Conservation (phyloP, 2,329 filamentous ascomycete species). For the Ophiostoma perfectum region DNA sequence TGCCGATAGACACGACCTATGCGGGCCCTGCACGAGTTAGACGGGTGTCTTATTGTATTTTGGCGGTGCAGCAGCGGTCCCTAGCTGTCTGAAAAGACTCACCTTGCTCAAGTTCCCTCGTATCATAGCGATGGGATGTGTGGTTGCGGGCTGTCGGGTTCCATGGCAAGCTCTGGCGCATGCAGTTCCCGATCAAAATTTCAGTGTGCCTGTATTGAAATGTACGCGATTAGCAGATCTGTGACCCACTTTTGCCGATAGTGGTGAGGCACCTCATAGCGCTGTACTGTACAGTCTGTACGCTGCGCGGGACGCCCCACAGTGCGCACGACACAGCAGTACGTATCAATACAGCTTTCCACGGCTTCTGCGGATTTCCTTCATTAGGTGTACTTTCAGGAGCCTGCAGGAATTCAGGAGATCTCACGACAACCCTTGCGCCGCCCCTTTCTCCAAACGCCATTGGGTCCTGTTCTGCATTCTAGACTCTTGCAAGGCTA, state of each 20-base stretch:
- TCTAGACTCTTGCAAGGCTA: neutral
- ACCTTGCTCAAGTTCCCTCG: constrained; percentile 21
- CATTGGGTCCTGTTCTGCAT: neutral
- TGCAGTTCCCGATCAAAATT: neutral
- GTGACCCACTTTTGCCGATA: constrained; percentile 9
- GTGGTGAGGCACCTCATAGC: neutral
- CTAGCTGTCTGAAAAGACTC: neutral
- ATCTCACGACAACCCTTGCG: neutral
- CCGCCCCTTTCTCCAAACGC: neutral
- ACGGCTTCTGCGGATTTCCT: constrained; percentile 2
- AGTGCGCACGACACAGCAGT: neutral
- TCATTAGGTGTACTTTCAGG: constrained; percentile 1
- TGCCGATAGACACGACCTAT: constrained; percentile 13
- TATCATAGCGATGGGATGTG: constrained; percentile 22
- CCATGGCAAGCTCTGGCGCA: constrained; percentile 12
- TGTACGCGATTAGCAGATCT: neutral
- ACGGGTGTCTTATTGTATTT: neutral
- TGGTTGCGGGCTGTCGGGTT: constrained; percentile 2
- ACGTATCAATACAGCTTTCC: neutral
- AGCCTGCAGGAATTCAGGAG: neutral
- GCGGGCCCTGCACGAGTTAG: constrained; percentile 13
- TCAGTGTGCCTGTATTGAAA: neutral
- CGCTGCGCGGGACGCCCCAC: neutral
- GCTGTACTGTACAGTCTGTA: neutral
- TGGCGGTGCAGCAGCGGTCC: neutral